Evolutionary conservation across 306 rosid genomes (phyloP), one percentile per base, ranked within the genome.

Genomic region (Ochetophila trinervis): DNA sequence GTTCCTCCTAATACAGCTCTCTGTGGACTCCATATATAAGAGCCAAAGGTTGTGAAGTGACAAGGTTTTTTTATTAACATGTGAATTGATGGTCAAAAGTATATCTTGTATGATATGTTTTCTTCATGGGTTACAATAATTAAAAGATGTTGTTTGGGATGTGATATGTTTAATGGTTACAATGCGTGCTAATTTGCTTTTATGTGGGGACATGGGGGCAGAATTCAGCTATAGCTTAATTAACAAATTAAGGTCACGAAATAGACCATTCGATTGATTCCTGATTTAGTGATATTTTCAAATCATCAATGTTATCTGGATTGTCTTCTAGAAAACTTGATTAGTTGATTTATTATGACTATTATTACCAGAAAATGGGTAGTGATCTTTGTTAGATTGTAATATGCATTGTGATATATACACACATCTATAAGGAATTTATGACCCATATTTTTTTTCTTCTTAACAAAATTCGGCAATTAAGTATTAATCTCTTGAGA

Each of bases 1-100:
- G 78, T 73, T 82, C 78, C 70, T 78, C 73, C 88, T 85, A 80
- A 87, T 82, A 86, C 88, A 80, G 57, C 74, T 70, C 63, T 42
- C 27, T 1, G 8, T 66, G 44, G 20, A 49, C 8, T 49, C 62
- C 61, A 71, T 60, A 61, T 68, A 13, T 45, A 59, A 20, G 47
- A 53, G 68, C 71, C 15, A 70, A 70, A 32, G 45, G 21, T 15
- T 40, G 8, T 30, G 4, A 16, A 5, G 30, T 5, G 23, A 18
- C 49, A 44, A 44, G 16, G 11, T 44, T 44, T 44, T n/a, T 44
- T 44, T 14, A 14, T 44, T 22, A n/a, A 6, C 13, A 63, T 22
- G 2, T 60, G 37, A 22, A 48, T 5, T 7, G n/a, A 30, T 65
- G 71, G 70, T 77, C 82, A 82, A 82, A 78, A 78, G 75, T 77